A percentile compares a stretch with the other conserved stretches of the same genome.
Evolutionary conservation across 2,329 filamentous ascomycete genomes (phyloP).

Genomic region (Hortaea werneckii): DNA sequence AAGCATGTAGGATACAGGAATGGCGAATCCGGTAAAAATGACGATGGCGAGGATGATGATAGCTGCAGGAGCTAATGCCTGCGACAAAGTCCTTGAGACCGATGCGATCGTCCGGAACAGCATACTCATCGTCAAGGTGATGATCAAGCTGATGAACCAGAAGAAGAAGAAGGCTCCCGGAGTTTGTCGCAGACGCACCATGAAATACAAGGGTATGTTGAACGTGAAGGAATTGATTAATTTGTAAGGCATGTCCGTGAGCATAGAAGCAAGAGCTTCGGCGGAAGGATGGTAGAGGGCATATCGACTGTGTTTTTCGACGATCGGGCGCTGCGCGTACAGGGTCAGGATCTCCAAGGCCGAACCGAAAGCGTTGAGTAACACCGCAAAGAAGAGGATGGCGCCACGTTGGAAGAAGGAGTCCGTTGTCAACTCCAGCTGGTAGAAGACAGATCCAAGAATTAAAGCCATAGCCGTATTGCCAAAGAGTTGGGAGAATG

Average conservation of each 20-base stretch:
- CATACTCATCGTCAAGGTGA: constrained; percentile 73
- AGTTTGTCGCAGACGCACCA: constrained; percentile 68
- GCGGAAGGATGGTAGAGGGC: constrained; percentile 83
- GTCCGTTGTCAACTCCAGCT: constrained; percentile 52
- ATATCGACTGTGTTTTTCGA: constrained; percentile 81
- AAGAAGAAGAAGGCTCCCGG: constrained; percentile 78
- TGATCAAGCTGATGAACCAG: constrained; percentile 62
- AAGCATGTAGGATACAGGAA: constrained; percentile 54
- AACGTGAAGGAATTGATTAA: constrained; percentile 63
- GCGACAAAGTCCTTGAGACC: constrained; percentile 55
- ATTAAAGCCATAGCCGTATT: constrained; percentile 71
- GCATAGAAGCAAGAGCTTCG: constrained; percentile 78
- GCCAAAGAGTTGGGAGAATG: constrained; percentile 55
- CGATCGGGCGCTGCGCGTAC: constrained; percentile 80
- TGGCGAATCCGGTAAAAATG: constrained; percentile 57
- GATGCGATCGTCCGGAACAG: constrained; percentile 76
- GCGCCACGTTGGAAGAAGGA: constrained; percentile 74
- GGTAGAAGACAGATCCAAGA: constrained; percentile 71
- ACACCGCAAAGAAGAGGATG: constrained; percentile 75
- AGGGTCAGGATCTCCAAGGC: constrained; percentile 77
- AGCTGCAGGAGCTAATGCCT: constrained; percentile 47
- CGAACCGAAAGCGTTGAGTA: constrained; percentile 76
- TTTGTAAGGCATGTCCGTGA: constrained; percentile 79
- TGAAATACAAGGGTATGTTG: constrained; percentile 76
- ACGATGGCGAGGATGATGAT: constrained; percentile 53